These are phyloP conservation scores for Cutaneotrichosporon sp. DNA, from an alignment of 1,284 basidiomycete genomes.

Conservation along the genomic window DNA sequence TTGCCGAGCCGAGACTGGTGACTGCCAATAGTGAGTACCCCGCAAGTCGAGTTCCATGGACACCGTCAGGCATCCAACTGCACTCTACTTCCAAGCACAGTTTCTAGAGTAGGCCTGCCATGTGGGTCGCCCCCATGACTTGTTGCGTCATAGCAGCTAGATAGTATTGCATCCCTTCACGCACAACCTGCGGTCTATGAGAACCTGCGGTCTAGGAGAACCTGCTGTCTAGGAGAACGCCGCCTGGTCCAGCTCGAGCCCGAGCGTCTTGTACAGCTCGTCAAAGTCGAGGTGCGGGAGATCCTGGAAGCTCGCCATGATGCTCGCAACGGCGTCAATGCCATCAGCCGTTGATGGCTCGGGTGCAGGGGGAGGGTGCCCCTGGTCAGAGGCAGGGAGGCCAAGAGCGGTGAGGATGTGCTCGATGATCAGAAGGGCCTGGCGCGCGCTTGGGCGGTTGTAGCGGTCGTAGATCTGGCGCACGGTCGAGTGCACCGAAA, in stretches of 20 bases:
- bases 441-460: slow-evolving; percentile 14
- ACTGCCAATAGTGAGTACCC: too few species aligned
- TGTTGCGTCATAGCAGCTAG: too few species aligned
- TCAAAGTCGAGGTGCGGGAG: slow-evolving; percentile 20
- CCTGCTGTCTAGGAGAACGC: too few species aligned
- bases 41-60: too few species aligned
- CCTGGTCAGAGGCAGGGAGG: slow-evolving; percentile 6
- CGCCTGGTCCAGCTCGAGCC: not conserved
- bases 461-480: slow-evolving; percentile 11
- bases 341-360: not conserved
- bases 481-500: slow-evolving; percentile 7
- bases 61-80: too few species aligned
- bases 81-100: too few species aligned
- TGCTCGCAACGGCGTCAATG: not conserved
- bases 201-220: too few species aligned
- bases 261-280: slow-evolving; percentile 15
- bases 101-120: too few species aligned
- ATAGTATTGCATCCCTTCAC: not conserved
- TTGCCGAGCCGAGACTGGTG: too few species aligned
- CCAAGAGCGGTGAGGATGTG: slow-evolving; percentile 11
- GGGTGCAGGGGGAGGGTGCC: not conserved
- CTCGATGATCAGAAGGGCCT: slow-evolving; percentile 17
- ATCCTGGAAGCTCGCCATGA: slow-evolving; percentile 4
- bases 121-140: too few species aligned
- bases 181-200: not conserved